These are phyloP conservation scores for Ogataea polymorpha DNA, from an alignment of 805 yeast species.

Conservation along the genomic window DNA sequence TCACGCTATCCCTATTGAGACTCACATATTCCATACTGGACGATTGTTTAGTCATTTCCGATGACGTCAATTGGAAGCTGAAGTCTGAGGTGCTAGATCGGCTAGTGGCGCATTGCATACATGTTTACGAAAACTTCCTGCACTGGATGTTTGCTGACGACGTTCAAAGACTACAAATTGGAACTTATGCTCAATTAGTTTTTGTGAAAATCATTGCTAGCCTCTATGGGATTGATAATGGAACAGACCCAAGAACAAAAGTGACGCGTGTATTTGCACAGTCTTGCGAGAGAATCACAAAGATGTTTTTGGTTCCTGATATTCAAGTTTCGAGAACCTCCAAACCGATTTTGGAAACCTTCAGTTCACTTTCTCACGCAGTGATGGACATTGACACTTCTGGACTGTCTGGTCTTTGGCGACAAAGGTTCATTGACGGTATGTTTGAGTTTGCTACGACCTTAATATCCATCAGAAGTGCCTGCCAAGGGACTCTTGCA, in stretches of 20 bases:
- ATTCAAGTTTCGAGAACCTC: constrained; percentile 51
- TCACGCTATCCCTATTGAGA: constrained; percentile 59
- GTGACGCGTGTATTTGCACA: constrained; percentile 49
- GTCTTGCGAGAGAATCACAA: constrained; percentile 49
- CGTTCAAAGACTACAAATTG: constrained; percentile 59
- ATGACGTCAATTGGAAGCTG: constrained; percentile 36
- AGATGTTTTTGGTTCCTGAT: constrained; percentile 52
- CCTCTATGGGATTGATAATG: constrained; percentile 52
- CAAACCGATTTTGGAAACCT: constrained; percentile 48
- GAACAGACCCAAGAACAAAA: constrained; percentile 33
- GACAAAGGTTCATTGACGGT: constrained; percentile 45
- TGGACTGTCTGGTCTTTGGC: constrained; percentile 46
- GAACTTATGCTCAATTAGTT: constrained; percentile 48
- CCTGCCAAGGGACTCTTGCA: constrained; percentile 42
- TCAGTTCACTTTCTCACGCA: constrained; percentile 43
- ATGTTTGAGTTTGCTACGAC: constrained; percentile 55
- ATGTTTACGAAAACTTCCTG: constrained; percentile 68
- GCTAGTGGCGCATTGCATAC: constrained; percentile 54
- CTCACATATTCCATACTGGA: constrained; percentile 51
- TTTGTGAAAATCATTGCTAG: constrained; percentile 53
- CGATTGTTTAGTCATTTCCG: constrained; percentile 43
- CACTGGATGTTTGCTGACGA: constrained; percentile 63
- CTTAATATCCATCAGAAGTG: constrained; percentile 55
- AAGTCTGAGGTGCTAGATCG: constrained; percentile 56
- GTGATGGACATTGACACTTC: constrained; percentile 8